Percentiles rank a stretch among this genome's conserved stretches.
Evolutionary conservation across 139 green algal species (phyloP).

Genomic region (Chlamydomonas incerta): DNA sequence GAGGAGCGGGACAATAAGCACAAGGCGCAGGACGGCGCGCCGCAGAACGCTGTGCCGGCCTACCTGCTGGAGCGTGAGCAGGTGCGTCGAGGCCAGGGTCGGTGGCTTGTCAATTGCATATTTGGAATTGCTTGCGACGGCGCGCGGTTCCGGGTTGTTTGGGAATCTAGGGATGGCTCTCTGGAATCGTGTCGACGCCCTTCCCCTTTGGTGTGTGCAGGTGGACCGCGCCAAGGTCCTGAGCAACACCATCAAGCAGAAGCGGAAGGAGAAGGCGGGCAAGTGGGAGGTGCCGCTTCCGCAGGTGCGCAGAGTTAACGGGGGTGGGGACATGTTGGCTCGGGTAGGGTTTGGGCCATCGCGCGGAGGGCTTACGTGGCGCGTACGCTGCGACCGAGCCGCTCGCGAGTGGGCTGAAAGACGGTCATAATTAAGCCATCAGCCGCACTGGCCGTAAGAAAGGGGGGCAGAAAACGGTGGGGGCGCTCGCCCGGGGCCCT

Average conservation of each 20-base stretch:
- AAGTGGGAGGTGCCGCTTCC: conserved; percentile 99
- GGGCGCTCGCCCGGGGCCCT: too few relatives aligned
- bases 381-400: too few relatives aligned
- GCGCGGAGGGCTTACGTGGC: too few relatives aligned
- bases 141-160: too few relatives aligned
- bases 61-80: conserved; percentile 99
- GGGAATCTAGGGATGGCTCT: too few relatives aligned
- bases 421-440: too few relatives aligned
- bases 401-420: too few relatives aligned
- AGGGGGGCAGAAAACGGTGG: too few relatives aligned
- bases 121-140: too few relatives aligned
- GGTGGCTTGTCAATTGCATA: too few relatives aligned
- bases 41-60: conserved; percentile 92
- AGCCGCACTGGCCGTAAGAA: too few relatives aligned
- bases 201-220: conserved; percentile 46
- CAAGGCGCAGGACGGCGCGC: conserved; percentile 89
- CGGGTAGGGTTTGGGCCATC: not conserved
- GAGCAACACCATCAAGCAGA: conserved; percentile 99
- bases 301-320: conserved; percentile 79
- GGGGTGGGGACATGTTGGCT: not conserved
- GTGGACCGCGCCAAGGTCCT: conserved; percentile 97
- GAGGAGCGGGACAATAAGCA: conserved; percentile 94
- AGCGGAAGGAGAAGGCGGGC: conserved; percentile 99
- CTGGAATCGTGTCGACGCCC: too few relatives aligned
- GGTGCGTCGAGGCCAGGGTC: conserved; percentile 46